These are phyloP conservation scores for Mortierella sp. DNA, from an alignment of 371 early-diverging fungal species.

Conservation along the genomic window DNA sequence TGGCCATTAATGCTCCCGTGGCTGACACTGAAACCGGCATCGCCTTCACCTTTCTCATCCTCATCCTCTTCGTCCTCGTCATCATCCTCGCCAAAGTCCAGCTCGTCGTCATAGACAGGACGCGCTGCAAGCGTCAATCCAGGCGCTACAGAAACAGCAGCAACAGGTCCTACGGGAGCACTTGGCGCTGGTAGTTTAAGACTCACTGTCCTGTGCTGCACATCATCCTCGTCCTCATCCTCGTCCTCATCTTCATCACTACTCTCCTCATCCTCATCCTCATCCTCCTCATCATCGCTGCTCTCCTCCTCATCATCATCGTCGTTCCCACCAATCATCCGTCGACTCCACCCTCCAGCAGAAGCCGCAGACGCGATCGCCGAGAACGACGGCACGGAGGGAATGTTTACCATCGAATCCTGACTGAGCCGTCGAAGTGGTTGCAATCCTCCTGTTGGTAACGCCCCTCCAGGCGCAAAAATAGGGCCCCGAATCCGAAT, in stretches of 20 bases:
- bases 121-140: not conserved
- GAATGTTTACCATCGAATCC: not conserved
- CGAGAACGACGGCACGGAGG: not conserved
- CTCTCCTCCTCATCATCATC: not conserved
- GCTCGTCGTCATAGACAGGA: not conserved
- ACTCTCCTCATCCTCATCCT: not conserved
- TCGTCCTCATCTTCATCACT: not conserved
- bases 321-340: not conserved
- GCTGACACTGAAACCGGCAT: not conserved
- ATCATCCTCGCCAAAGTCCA: not conserved
- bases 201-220: not conserved
- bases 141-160: not conserved
- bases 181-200: not conserved
- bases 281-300: not conserved
- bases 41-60: not conserved
- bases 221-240: not conserved
- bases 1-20: not conserved
- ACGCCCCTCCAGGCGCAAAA: not conserved
- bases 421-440: not conserved
- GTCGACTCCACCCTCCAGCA: constrained; percentile 3
- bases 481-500: not conserved
- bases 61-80: not conserved
- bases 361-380: not conserved
- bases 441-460: not conserved
- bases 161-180: not conserved